Conservation (phyloP, 2,329 filamentous ascomycete genomes). For the Corynespora cassiicola region DNA sequence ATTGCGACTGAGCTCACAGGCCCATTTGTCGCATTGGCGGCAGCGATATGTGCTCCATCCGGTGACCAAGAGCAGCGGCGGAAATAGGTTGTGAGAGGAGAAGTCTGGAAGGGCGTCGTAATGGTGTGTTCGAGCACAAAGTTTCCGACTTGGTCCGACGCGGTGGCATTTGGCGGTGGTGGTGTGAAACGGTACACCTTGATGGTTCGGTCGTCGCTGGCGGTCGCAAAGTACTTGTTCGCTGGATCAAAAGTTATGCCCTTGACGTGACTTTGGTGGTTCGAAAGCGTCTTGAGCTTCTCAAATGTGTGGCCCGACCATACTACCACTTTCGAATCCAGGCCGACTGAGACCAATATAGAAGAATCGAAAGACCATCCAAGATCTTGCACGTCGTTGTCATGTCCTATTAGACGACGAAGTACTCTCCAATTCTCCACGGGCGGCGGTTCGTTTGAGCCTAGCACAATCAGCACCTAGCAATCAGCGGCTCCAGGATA, state of each 20-base stretch:
- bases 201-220: constrained; percentile 94
- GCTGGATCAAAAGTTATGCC: constrained; percentile 98
- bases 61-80: constrained; percentile 96
- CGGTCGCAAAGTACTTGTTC: constrained; percentile 98
- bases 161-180: constrained; percentile 83
- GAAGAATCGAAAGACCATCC: constrained; percentile 97
- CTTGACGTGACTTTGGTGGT: constrained; percentile 97
- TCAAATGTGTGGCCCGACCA: constrained; percentile 99
- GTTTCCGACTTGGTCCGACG: constrained; percentile 96
- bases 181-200: constrained; percentile 96
- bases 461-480: too few relatives aligned
- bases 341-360: constrained; percentile 90
- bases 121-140: constrained; percentile 96
- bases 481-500: too few relatives aligned
- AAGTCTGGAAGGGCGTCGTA: constrained; percentile 83
- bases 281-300: constrained; percentile 90
- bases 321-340: constrained; percentile 97
- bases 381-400: constrained; percentile 97
- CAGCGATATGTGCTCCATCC: constrained; percentile 95
- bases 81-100: constrained; percentile 95
- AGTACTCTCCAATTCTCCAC: constrained; percentile 99
- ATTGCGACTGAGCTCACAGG: constrained; percentile 97
- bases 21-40: constrained; percentile 95
- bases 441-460: constrained; percentile 85
- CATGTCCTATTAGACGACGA: constrained; percentile 90